Percentiles rank a stretch among this genome's conserved stretches.
Conservation (phyloP, 2,329 filamentous ascomycete genomes). For the Hypomyces perniciosus region DNA sequence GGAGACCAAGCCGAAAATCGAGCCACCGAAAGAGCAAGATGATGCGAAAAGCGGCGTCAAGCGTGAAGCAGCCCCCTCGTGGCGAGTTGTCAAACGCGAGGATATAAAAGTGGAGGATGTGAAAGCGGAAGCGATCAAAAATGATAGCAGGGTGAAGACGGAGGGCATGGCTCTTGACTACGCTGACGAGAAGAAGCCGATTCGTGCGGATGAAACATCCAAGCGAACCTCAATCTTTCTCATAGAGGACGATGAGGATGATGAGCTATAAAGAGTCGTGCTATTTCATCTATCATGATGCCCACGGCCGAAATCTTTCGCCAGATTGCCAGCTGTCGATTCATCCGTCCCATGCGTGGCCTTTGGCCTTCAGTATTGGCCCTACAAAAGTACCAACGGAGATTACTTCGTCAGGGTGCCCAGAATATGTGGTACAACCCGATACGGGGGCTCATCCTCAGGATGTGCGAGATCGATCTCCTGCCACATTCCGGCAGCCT, state of each 20-base stretch:
- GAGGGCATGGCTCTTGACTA: constrained; percentile 10
- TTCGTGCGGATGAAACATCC: constrained; percentile 18
- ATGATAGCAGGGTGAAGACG: constrained; percentile 15
- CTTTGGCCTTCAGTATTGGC: no score
- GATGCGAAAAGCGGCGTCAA: constrained; percentile 7
- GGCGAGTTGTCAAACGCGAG: constrained; percentile 3
- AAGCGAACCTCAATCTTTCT: constrained; percentile 32
- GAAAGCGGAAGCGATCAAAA: constrained; percentile 11
- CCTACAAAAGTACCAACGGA: no score
- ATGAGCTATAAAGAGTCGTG: constrained; percentile 27
- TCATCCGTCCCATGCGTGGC: no score
- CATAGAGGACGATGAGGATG: constrained; percentile 33
- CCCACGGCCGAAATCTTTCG: background rate
- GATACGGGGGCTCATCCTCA: constrained; percentile 35
- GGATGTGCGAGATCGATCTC: constrained; percentile 42
- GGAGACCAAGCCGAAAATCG: constrained; percentile 3
- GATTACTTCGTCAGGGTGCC: constrained; percentile 47
- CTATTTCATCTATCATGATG: background rate
- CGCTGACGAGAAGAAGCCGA: constrained; percentile 15
- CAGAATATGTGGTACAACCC: constrained; percentile 42
- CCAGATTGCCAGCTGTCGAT: background rate
- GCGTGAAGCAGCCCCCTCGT: background rate
- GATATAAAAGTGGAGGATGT: constrained; percentile 1
- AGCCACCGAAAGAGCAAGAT: constrained; percentile 6
- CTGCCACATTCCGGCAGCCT: constrained; percentile 45